These are phyloP conservation scores for Calophaca sinica DNA, from an alignment of 306 rosid species.

Conservation along the genomic window DNA sequence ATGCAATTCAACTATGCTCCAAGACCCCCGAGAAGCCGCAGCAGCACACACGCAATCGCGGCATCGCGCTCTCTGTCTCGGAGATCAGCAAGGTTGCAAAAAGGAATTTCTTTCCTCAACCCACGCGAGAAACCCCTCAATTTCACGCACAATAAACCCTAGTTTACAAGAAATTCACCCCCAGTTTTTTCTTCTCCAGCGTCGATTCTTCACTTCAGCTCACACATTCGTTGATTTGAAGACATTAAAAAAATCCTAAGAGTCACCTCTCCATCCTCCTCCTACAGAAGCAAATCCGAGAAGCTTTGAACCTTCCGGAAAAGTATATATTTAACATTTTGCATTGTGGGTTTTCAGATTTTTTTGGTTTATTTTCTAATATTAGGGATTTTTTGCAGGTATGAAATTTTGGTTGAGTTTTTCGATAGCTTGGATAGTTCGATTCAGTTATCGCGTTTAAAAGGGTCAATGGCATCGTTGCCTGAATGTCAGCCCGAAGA, in stretches of 20 bases:
- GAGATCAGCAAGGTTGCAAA: constrained; percentile 58
- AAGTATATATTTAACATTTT: constrained; percentile 48
- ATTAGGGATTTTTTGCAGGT: constrained; percentile 52
- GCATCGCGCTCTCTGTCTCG: constrained; percentile 55
- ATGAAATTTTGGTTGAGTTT: constrained; percentile 58
- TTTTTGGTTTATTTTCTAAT: background rate
- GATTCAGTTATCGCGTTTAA: constrained; percentile 58
- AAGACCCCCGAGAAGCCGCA: constrained; percentile 71
- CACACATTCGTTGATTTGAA: no score
- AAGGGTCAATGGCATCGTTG: constrained; percentile 56
- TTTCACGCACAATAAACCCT: no score
- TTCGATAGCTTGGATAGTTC: constrained; percentile 68
- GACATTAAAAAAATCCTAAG: no score
- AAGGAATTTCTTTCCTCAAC: no score
- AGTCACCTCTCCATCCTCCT: no score
- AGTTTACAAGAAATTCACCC: no score
- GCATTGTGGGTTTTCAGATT: background rate
- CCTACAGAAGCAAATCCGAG: no score
- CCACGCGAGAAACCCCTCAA: no score
- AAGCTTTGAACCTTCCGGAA: constrained; percentile 52
- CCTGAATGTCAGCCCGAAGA: constrained; percentile 50
- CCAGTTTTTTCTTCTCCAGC: no score
- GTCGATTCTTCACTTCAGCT: no score
- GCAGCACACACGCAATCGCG: constrained; percentile 48
- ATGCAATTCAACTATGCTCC: constrained; percentile 42